Base-by-base conservation (phyloP, 305 asterid species). In the Fraxinus ornus region DNA sequence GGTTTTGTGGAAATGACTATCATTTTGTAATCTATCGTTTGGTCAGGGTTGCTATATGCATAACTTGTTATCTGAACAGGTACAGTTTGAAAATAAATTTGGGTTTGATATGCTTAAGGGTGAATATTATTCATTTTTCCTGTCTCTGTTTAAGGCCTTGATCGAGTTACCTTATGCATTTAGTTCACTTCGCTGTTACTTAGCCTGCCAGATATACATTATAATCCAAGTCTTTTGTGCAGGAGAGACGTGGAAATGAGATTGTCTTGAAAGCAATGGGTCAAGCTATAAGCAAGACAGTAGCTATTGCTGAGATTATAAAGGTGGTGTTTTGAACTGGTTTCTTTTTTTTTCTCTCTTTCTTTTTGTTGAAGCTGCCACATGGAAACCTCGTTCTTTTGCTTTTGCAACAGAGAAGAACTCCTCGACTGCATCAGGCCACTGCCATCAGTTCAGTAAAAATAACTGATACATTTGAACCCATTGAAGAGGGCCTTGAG, bases 251-350 rank as follows among this genome's bases (percentile, higher is more conserved):
- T 81, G 95, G 87, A 19, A 88, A 81, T 79, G 97, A 95, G 89
- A 94, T 94, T 83, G 97, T 93, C 81, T 86, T 95, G 86, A 95
- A 94, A 88, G 99, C 98, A 82, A 95, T 94, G 99, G 99, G 99
- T n/a, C 97, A 93, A 86, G 99, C 98, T 8, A 93, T 95, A 81
- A 94, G 93, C 93, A 95, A 93, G 91, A 88, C 97, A 21, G 98
- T 95, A 72, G 97, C 94, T 71, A 87, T 94, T 85, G 91, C 97
- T 24, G 98, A 95, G 88, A 89, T 92, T 83, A 86, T 94, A 68
- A 95, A 95, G 99, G 99, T 91, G 26, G 68, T 19, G 26, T 19
- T 57, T 19, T 57, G 68, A 57, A 6, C 2, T 57, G 68, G 37
- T 28, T 76, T 77, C 21, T 26, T 75, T 75, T 10, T 68, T 19